Evolutionary conservation across 352 stramenopile genomes (phyloP), one percentile per base, ranked within the genome.

Genomic region (Globisporangium cederbergense): DNA sequence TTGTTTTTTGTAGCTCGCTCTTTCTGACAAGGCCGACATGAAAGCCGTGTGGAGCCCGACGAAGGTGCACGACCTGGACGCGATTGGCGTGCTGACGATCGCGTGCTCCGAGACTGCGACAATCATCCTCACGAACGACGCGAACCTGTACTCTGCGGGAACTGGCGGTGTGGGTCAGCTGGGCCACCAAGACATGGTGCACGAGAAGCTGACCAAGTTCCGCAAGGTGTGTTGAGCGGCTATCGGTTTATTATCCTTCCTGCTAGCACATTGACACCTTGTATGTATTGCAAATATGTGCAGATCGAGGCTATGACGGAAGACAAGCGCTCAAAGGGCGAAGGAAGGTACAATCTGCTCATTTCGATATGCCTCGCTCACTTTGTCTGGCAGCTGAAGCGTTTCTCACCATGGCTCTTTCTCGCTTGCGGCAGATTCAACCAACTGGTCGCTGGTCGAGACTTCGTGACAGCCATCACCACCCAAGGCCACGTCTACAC

Each of bases 171-270:
- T 43, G 18, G 85, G 85, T 0, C 85, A 93, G 59, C 59, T 93
- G 28, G 85, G 85, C 22, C 85, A 93, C 65, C 77, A 90, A 42
- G 85, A 93, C 42, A 69, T 89, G 16, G 74, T 93, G 9, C 85
- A 93, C 50, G 85, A 93, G 60, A 91, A 90, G 70, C 76, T 93
- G n/a, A 56, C 69, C 45, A 78, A 83, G 50, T 91, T 93, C 61
- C 85, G 85, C 65, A 75, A 89, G 74, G 84, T 93, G 62, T 30
- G 69, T 30, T 42, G 13, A 32, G 32, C 32, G 32, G 32, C 32
- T 36, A 36, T 49, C 6, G 16, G 7, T 36, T 4, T 0, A 18
- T 25, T 1, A 14, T 34, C 9, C 47, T 59, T 55, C 20, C 20
- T 16, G 56, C 46, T 25, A 10, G 54, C 38, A 4, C 56, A 11